Conservation (phyloP, 2,329 filamentous ascomycete species). For the Xylaria polymorpha region DNA sequence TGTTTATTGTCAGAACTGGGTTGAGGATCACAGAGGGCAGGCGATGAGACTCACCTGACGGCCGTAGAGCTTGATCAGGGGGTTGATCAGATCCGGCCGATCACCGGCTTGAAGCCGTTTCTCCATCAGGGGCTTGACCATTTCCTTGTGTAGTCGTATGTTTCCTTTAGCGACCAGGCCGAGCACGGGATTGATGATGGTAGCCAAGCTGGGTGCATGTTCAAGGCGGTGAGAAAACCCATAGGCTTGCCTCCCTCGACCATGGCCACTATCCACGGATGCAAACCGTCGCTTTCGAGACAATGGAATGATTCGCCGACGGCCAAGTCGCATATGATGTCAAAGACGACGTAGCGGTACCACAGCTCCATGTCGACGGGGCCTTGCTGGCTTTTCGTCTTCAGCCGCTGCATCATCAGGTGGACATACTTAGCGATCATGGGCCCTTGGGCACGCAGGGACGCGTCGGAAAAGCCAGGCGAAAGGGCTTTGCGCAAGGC, state of each 20-base stretch:
- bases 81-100: slow-evolving; percentile 19
- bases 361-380: slow-evolving; percentile 17
- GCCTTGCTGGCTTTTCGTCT: slow-evolving; percentile 12
- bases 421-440: slow-evolving; percentile 15
- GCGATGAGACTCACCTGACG: background rate
- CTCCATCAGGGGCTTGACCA: slow-evolving; percentile 19
- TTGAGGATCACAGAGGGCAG: background rate
- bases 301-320: slow-evolving; percentile 12
- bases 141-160: slow-evolving; percentile 11
- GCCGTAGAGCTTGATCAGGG: slow-evolving; percentile 12
- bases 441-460: slow-evolving; percentile 18
- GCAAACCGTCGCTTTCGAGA: slow-evolving; percentile 15
- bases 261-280: slow-evolving; percentile 19
- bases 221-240: slow-evolving; percentile 19
- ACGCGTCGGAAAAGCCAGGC: slow-evolving; percentile 21
- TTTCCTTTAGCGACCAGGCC: background rate
- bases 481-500: slow-evolving; percentile 19
- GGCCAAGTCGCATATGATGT: slow-evolving; percentile 21
- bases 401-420: slow-evolving; percentile 11
- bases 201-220: slow-evolving; percentile 16
- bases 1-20: background rate
- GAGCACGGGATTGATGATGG: background rate
- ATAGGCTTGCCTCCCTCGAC: slow-evolving; percentile 18
- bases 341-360: slow-evolving; percentile 23
- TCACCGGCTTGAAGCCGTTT: slow-evolving; percentile 9